Conservation (phyloP, 1,284 basidiomycete species). For the Ceratobasidium sp. region DNA sequence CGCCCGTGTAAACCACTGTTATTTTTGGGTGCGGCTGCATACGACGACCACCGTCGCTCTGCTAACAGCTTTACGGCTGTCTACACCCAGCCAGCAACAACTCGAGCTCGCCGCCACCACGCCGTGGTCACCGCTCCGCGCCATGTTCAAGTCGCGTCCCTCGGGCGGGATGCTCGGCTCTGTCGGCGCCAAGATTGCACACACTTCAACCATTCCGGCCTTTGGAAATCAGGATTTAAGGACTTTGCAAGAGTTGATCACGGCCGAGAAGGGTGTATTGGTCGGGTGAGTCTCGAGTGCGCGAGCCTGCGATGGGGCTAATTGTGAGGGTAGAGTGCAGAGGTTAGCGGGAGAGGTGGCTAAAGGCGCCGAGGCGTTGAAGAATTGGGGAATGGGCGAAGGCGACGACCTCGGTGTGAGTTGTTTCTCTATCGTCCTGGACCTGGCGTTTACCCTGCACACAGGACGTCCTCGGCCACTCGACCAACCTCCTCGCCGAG, state of each 20-base stretch:
- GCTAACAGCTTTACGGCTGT: not conserved
- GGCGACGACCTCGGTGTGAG: conserved; percentile 86
- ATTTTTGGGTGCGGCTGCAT: not conserved
- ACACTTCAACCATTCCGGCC: conserved; percentile 82
- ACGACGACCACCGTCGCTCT: conserved; percentile 10
- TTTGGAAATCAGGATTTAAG: conserved; percentile 86
- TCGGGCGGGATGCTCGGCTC: conserved; percentile 47
- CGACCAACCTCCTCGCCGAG: conserved; percentile 74
- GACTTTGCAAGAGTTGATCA: conserved; percentile 88
- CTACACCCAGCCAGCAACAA: not conserved
- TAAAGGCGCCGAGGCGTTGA: conserved; percentile 80
- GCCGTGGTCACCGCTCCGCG: conserved; percentile 32
- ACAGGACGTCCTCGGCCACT: conserved; percentile 81
- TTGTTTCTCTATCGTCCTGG: conserved; percentile 47
- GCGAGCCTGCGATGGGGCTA: not conserved
- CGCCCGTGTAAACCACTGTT: not conserved
- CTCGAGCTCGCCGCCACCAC: conserved; percentile 1
- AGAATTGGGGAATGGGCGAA: conserved; percentile 83
- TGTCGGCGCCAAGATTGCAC: conserved; percentile 77
- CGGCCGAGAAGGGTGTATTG: conserved; percentile 85
- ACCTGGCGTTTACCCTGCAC: conserved; percentile 45
- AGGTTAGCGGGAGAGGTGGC: conserved; percentile 72
- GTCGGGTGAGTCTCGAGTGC: conserved; percentile 58
- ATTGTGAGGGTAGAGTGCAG: conserved; percentile 62
- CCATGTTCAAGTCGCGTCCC: conserved; percentile 42